Conservation (phyloP, 176 grass and related monocot species). For the Typha latifolia region DNA sequence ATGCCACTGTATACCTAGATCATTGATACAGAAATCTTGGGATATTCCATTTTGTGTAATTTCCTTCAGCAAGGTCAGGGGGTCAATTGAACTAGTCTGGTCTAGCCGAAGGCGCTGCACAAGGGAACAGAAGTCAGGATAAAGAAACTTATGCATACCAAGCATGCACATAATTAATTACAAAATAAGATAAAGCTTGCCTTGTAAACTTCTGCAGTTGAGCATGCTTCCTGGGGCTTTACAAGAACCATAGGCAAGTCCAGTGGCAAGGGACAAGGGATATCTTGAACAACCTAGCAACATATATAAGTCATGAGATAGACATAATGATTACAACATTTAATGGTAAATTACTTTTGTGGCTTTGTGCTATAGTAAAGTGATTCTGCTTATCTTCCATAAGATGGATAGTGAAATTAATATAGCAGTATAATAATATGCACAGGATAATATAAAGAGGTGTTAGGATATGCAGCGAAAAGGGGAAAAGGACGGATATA, state of each 20-base stretch:
- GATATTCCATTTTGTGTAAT: conserved; percentile 78
- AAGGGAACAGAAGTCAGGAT: conserved; percentile 11
- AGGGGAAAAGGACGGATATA: too few species aligned
- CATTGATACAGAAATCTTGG: conserved; percentile 85
- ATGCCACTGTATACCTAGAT: conserved; percentile 51
- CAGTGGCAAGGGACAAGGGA: conserved; percentile 36
- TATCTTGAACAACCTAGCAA: conserved; percentile 77
- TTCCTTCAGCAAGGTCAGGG: conserved; percentile 60
- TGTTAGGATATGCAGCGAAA: too few species aligned
- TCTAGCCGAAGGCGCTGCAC: conserved; percentile 61
- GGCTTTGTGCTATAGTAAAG: background rate
- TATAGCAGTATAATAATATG: too few species aligned
- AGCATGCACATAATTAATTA: background rate
- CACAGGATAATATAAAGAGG: too few species aligned
- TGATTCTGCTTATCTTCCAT: too few species aligned
- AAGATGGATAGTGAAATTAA: too few species aligned
- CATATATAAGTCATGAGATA: conserved; percentile 11
- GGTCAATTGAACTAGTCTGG: conserved; percentile 57
- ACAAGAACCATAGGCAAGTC: conserved; percentile 82
- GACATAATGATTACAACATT: conserved; percentile 12
- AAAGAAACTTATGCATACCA: conserved; percentile 5
- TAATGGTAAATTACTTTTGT: background rate
- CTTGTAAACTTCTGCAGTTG: conserved; percentile 97
- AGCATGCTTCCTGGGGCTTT: conserved; percentile 88
- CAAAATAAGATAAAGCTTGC: conserved; percentile 25